Percentiles rank a stretch among this genome's conserved stretches.
Conservation (phyloP, 345 rosid genomes). For the Hibiscus syriacus region DNA sequence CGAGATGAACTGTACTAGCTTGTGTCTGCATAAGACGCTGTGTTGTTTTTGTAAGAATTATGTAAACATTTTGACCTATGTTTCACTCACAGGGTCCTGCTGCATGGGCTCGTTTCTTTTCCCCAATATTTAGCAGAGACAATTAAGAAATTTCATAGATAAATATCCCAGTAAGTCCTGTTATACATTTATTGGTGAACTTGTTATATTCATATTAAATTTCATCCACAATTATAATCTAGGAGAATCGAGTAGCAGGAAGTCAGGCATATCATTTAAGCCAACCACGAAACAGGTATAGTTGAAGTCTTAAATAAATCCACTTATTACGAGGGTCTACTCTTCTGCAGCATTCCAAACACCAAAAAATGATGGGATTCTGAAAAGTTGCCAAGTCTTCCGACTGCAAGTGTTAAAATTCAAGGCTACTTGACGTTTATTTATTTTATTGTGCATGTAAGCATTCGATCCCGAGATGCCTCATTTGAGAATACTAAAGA, state of each 20-base stretch:
- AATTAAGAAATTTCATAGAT: neutral
- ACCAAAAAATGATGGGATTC: neutral
- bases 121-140: neutral
- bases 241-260: neutral
- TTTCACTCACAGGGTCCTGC: neutral
- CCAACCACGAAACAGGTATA: neutral
- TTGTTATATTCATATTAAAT: neutral
- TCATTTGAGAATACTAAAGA: neutral
- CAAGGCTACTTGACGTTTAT: neutral
- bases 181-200: neutral
- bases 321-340: neutral
- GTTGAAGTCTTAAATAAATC: neutral
- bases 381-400: neutral
- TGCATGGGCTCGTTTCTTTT: neutral
- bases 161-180: neutral
- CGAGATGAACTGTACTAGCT: neutral
- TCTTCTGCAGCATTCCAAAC: neutral
- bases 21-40: neutral
- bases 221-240: neutral
- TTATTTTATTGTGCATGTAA: neutral
- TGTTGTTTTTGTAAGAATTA: neutral
- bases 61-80: neutral
- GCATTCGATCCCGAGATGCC: neutral
- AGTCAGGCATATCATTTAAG: neutral
- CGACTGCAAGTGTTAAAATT: neutral